phyloP scores from a whole-genome alignment of 352 stramenopile genomes.

The Phytopythium aichiense region DNA sequence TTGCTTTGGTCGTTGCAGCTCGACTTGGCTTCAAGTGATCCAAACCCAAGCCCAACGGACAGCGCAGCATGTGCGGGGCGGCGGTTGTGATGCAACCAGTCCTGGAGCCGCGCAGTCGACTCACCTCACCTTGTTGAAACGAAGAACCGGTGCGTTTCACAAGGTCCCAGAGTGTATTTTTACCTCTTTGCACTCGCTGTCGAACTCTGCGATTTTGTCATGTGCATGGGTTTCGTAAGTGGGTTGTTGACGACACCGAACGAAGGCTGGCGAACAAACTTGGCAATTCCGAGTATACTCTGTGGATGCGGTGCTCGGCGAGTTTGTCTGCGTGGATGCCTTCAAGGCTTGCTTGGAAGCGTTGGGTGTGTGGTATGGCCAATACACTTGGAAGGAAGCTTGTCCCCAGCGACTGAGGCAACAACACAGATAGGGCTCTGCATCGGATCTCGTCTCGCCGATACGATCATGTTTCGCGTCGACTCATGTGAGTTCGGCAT shows the following conservation, averaged over 20 bases:
- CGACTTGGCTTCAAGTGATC: too few species aligned
- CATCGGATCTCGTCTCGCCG: not conserved
- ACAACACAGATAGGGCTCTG: too few species aligned
- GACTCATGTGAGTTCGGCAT: not conserved
- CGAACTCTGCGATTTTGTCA: not conserved
- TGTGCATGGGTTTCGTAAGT: not conserved
- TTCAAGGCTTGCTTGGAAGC: too few species aligned
- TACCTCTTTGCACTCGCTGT: not conserved
- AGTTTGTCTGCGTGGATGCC: too few species aligned
- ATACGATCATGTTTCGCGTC: not conserved
- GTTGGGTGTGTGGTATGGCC: too few species aligned
- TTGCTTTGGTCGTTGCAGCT: too few species aligned
- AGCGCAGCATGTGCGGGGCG: not conserved
- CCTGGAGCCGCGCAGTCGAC: not conserved
- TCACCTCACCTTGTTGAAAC: not conserved
- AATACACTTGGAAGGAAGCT: too few species aligned
- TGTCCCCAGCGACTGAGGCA: too few species aligned
- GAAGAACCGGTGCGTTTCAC: not conserved
- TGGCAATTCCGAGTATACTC: not conserved
- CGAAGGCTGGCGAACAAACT: not conserved
- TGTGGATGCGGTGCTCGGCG: too few species aligned
- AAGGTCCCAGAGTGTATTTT: not conserved
- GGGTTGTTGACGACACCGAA: not conserved
- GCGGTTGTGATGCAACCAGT: not conserved
- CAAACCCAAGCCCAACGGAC: too few species aligned